Evolutionary conservation across 2,329 filamentous ascomycete genomes (phyloP).

Genomic region (Beauveria bassiana): DNA sequence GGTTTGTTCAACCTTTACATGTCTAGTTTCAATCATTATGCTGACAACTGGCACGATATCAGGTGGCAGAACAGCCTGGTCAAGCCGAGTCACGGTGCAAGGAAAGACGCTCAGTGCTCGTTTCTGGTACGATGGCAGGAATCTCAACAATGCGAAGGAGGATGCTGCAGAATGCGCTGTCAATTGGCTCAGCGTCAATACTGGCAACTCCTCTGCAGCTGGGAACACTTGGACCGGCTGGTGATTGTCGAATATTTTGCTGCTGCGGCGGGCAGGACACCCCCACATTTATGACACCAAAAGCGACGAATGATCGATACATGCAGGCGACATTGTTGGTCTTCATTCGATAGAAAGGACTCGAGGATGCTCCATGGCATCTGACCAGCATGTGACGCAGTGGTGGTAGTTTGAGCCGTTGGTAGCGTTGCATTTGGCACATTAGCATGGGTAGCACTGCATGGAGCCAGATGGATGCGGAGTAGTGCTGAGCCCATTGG

Average conservation of each 20-base stretch:
- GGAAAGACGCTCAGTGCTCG: constrained; percentile 60
- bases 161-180: constrained; percentile 82
- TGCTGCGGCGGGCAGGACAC: background rate
- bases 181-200: constrained; percentile 39
- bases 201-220: background rate
- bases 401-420: background rate
- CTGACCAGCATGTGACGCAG: background rate
- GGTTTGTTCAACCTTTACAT: constrained; percentile 34
- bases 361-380: background rate
- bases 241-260: background rate
- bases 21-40: background rate
- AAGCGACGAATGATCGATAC: background rate
- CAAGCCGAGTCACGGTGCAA: constrained; percentile 66
- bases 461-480: constrained; percentile 2
- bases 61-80: constrained; percentile 91
- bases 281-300: background rate
- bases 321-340: background rate
- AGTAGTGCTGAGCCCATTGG: background rate
- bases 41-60: constrained; percentile 13
- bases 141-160: constrained; percentile 79
- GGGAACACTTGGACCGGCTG: background rate
- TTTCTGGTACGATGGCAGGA: constrained; percentile 88
- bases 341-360: background rate
- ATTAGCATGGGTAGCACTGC: background rate
- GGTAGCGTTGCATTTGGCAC: constrained; percentile 4